Percentiles rank a stretch among this genome's conserved stretches.
Evolutionary conservation across 2,329 filamentous ascomycete species (phyloP).

Genomic region (Chaetomium sp.): DNA sequence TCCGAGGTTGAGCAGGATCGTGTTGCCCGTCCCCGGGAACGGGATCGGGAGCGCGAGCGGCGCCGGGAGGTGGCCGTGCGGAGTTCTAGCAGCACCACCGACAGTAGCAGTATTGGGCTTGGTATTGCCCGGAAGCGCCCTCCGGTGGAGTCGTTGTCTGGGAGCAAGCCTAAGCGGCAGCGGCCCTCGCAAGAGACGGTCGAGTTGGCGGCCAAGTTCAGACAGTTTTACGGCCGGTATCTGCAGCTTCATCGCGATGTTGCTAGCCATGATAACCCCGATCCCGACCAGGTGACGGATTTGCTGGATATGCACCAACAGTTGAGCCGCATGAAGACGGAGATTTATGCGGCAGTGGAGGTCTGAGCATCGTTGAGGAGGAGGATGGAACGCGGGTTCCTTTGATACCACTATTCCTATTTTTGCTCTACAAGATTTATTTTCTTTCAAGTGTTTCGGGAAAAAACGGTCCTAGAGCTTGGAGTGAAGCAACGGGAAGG

Average conservation of each 20-base stretch:
- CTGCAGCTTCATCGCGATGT: constrained; percentile 51
- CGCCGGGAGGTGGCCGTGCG: constrained; percentile 22
- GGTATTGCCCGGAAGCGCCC: constrained; percentile 18
- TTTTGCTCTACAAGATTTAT: no score
- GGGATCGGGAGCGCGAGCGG: constrained; percentile 18
- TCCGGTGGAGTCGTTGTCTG: constrained; percentile 21
- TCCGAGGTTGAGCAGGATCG: constrained; percentile 50
- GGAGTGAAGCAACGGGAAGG: no score
- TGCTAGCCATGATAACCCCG: constrained; percentile 42
- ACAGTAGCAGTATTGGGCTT: constrained; percentile 7
- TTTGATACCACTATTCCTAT: no score
- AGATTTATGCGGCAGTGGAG: constrained; percentile 44
- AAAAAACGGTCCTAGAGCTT: no score
- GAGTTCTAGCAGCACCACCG: constrained; percentile 23
- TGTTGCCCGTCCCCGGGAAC: constrained; percentile 27
- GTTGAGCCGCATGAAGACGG: constrained; percentile 50
- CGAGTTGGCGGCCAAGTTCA: constrained; percentile 49
- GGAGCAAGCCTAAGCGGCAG: constrained; percentile 33
- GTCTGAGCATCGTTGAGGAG: constrained; percentile 23
- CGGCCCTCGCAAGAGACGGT: constrained; percentile 44
- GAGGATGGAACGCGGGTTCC: not conserved
- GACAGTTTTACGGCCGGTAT: constrained; percentile 51
- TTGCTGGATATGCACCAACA: constrained; percentile 49
- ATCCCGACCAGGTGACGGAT: constrained; percentile 43
- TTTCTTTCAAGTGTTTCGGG: no score